A percentile compares a stretch with the other conserved stretches of the same genome.
These are phyloP conservation scores for Erodium maritimum DNA, from an alignment of 345 rosid species.

Conservation along the genomic window DNA sequence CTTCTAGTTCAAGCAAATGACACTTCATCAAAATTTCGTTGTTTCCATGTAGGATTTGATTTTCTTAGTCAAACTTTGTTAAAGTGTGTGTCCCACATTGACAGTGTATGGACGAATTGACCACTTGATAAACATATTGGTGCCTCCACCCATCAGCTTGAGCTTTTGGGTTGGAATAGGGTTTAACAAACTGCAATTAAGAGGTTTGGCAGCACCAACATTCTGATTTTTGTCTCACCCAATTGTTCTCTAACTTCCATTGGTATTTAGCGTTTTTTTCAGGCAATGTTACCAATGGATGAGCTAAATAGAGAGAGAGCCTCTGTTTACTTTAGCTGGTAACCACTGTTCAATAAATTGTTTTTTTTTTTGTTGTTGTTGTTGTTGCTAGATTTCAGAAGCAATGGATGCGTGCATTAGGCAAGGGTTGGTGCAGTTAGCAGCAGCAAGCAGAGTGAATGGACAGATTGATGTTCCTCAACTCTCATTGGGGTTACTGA, in stretches of 20 bases:
- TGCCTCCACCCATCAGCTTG: no score
- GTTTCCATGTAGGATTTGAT: not conserved
- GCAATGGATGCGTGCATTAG: constrained; percentile 61
- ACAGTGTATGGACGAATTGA: no score
- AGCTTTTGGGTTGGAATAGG: no score
- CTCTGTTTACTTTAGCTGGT: not conserved
- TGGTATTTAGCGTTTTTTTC: not conserved
- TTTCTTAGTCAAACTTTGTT: not conserved
- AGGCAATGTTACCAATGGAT: not conserved
- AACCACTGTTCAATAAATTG: constrained; percentile 6
- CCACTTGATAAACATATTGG: no score
- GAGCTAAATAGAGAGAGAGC: not conserved
- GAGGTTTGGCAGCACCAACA: not conserved
- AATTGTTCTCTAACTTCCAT: not conserved
- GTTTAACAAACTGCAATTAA: no score
- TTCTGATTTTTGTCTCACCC: no score
- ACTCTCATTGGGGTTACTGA: constrained; percentile 63
- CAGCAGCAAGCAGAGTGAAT: constrained; percentile 30
- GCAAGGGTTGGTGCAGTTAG: constrained; percentile 61
- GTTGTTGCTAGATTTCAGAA: constrained; percentile 87
- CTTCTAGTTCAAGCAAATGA: not conserved
- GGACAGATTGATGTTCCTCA: constrained; percentile 74
- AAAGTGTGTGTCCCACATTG: no score
- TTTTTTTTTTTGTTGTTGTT: no score
- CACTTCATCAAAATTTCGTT: not conserved